phyloP scores from a whole-genome alignment of 2,329 filamentous ascomycete species.

The Colletotrichum plurivorum region DNA sequence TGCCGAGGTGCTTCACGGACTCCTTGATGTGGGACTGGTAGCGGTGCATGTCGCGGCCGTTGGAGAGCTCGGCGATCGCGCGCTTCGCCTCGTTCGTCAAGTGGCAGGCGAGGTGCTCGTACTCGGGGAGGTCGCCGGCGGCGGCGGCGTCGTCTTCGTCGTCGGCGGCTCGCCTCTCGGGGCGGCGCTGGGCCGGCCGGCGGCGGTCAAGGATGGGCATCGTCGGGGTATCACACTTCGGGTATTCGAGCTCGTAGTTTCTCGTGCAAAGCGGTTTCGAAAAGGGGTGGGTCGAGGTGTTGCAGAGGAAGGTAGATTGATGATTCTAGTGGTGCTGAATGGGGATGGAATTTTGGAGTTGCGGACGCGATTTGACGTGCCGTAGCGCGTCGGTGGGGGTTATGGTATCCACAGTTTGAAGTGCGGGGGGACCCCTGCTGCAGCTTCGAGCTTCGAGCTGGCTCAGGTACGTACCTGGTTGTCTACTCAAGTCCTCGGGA shows the following conservation, averaged over 20 bases:
- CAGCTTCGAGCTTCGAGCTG: not conserved
- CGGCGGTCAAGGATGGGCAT: conserved; percentile 38
- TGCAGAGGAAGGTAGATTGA: not conserved
- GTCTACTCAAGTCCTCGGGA: too few relatives aligned
- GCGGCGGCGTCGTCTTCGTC: conserved; percentile 25
- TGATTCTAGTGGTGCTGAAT: too few relatives aligned
- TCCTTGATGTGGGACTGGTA: conserved; percentile 64
- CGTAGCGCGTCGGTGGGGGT: conserved; percentile 30
- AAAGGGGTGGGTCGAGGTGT: not conserved
- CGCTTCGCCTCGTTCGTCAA: conserved; percentile 57
- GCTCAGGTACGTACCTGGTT: not conserved
- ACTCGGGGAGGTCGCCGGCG: conserved; percentile 58
- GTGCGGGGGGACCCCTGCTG: conserved; percentile 24
- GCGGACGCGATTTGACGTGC: conserved; percentile 32
- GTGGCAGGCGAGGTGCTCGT: conserved; percentile 63
- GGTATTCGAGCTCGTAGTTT: not conserved
- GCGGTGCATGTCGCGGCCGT: conserved; percentile 54
- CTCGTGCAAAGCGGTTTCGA: too few relatives aligned
- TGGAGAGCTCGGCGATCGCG: conserved; percentile 59
- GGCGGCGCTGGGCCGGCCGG: conserved; percentile 30
- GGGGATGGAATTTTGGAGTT: not conserved
- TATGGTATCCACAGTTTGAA: conserved; percentile 7
- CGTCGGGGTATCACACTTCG: not conserved
- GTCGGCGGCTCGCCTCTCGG: conserved; percentile 27
- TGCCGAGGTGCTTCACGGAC: conserved; percentile 59